Conservation (phyloP, 2,329 filamentous ascomycete species). For the Monilinia polystroma region DNA sequence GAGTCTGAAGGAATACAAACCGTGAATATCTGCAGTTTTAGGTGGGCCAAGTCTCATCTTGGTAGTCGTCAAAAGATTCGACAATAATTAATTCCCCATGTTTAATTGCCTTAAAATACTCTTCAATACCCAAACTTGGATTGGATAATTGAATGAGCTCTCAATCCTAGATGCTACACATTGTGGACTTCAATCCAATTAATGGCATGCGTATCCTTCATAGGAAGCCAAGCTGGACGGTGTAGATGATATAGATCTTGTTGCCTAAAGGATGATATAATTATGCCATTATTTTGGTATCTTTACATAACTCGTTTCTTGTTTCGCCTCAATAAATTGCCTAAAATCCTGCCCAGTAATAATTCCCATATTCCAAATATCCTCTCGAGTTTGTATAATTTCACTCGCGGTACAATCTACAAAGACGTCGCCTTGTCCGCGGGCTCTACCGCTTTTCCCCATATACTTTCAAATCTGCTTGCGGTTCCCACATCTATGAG, state of each 20-base stretch:
- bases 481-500: slow-evolving; percentile 53
- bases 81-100: neutral
- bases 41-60: neutral
- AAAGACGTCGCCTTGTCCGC: slow-evolving; percentile 27
- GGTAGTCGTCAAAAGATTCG: neutral
- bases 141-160: neutral
- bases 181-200: neutral
- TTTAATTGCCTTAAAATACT: neutral
- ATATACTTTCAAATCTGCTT: slow-evolving; percentile 63
- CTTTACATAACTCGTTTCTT: slow-evolving; percentile 22
- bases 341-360: slow-evolving; percentile 7
- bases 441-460: slow-evolving; percentile 61
- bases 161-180: neutral
- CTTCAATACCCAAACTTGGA: neutral
- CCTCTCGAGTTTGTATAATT: neutral
- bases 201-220: neutral
- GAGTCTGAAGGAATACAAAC: neutral
- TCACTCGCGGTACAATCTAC: slow-evolving; percentile 23
- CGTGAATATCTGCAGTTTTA: neutral
- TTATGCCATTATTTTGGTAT: slow-evolving; percentile 23
- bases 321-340: slow-evolving; percentile 1
- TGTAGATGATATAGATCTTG: neutral
- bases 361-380: slow-evolving; percentile 18
- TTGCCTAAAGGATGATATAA: slow-evolving; percentile 15
- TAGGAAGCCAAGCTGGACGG: neutral